Conservation (phyloP, 345 rosid genomes). For the Citrus maxima region DNA sequence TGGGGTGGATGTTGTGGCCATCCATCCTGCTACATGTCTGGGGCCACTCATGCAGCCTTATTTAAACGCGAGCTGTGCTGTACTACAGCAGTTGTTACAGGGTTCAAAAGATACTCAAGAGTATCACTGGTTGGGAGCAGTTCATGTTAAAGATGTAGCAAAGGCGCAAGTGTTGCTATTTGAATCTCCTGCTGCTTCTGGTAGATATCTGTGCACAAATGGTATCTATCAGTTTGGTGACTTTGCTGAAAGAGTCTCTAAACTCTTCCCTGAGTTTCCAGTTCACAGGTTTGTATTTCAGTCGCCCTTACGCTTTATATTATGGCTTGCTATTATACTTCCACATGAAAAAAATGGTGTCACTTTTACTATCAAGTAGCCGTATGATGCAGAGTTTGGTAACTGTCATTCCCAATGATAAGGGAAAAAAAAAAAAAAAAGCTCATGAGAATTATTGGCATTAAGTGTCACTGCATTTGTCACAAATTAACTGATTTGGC, state of each 20-base stretch:
- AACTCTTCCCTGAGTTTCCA: slow-evolving; percentile 62
- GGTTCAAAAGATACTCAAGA: slow-evolving; percentile 68
- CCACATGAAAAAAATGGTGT: background rate
- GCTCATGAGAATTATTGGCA: too few species aligned
- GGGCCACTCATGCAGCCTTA: slow-evolving; percentile 71
- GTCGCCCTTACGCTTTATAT: background rate
- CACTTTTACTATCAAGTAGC: background rate
- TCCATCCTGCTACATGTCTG: slow-evolving; percentile 72
- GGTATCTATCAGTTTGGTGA: slow-evolving; percentile 75
- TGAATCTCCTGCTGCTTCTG: slow-evolving; percentile 57
- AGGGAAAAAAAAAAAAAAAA: too few species aligned
- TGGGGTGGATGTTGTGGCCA: slow-evolving; percentile 59
- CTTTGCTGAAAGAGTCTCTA: slow-evolving; percentile 55
- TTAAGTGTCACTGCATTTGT: too few species aligned
- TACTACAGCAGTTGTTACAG: slow-evolving; percentile 54
- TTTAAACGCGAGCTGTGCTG: slow-evolving; percentile 77
- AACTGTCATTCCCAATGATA: background rate
- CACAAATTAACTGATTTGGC: background rate
- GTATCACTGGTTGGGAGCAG: slow-evolving; percentile 77
- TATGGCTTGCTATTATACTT: background rate
- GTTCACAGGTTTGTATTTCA: slow-evolving; percentile 50
- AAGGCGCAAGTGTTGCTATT: slow-evolving; percentile 57
- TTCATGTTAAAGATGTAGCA: slow-evolving; percentile 77
- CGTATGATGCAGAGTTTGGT: background rate
- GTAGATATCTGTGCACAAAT: slow-evolving; percentile 74